Evolutionary conservation across 1,139 yeast species (phyloP).

Genomic region (Taiozyma sp.): DNA sequence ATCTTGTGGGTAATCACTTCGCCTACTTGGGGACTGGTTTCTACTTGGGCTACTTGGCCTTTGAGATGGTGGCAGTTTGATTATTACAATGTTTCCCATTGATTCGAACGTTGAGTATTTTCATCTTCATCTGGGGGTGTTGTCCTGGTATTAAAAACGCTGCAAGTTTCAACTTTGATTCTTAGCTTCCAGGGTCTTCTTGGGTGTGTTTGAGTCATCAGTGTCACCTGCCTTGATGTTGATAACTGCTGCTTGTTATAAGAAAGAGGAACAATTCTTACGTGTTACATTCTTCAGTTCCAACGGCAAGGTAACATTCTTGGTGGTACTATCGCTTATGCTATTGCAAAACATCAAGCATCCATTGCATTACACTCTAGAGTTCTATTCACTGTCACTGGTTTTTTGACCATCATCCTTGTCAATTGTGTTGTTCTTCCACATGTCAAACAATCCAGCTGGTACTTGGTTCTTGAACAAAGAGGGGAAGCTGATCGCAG

Average conservation of each 20-base stretch:
- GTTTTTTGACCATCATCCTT: slow-evolving; percentile 39
- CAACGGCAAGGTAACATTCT: slow-evolving; percentile 42
- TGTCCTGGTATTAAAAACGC: slow-evolving; percentile 43
- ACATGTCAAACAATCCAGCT: slow-evolving; percentile 46
- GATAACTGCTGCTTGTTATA: slow-evolving; percentile 52
- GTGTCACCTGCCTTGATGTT: slow-evolving; percentile 50
- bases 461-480: slow-evolving; percentile 45
- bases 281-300: slow-evolving; percentile 41
- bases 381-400: slow-evolving; percentile 42
- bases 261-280: slow-evolving; percentile 44
- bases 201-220: slow-evolving; percentile 44
- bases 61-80: slow-evolving; percentile 39
- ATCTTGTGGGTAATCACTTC: slow-evolving; percentile 45
- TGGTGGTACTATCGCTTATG: slow-evolving; percentile 44
- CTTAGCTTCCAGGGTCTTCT: slow-evolving; percentile 29
- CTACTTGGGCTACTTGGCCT: slow-evolving; percentile 45
- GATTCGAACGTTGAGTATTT: slow-evolving; percentile 31
- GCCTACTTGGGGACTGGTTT: slow-evolving; percentile 56
- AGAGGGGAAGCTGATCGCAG: slow-evolving; percentile 46
- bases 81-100: slow-evolving; percentile 39
- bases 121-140: slow-evolving; percentile 44
- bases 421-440: slow-evolving; percentile 36
- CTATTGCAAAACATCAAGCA: slow-evolving; percentile 31
- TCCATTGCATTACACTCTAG: slow-evolving; percentile 35
- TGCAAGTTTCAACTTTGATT: slow-evolving; percentile 28